Conservation (phyloP, 805 yeast species). For the Wickerhamiella cacticola region DNA sequence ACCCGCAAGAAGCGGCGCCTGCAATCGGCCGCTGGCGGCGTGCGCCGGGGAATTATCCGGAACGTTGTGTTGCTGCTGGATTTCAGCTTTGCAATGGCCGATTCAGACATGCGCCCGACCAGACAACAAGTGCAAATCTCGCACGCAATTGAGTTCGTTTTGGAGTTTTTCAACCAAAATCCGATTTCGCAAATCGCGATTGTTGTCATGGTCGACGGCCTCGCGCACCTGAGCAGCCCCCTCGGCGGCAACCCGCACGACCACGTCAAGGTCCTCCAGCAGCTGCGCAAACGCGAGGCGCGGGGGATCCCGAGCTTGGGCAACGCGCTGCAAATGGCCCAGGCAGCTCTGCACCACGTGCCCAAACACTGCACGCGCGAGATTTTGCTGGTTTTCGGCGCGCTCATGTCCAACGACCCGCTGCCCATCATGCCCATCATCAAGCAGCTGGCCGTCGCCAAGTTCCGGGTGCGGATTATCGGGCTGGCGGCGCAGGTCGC, state of each 20-base stretch:
- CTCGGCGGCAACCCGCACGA: constrained; percentile 89
- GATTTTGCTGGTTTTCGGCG: constrained; percentile 75
- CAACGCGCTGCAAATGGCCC: constrained; percentile 81
- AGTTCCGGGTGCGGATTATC: constrained; percentile 70
- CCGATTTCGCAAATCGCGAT: constrained; percentile 91
- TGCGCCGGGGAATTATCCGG: constrained; percentile 90
- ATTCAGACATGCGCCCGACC: constrained; percentile 83
- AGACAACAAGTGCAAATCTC: constrained; percentile 60
- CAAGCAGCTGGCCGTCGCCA: constrained; percentile 54
- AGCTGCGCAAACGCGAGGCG: constrained; percentile 63
- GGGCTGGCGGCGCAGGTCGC: constrained; percentile 94
- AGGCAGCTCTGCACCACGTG: constrained; percentile 67
- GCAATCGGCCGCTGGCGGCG: constrained; percentile 62
- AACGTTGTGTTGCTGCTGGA: constrained; percentile 74
- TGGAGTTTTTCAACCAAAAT: constrained; percentile 89
- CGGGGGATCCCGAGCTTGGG: constrained; percentile 90
- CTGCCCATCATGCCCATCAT: constrained; percentile 90
- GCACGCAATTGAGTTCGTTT: constrained; percentile 66
- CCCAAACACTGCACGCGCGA: constrained; percentile 79
- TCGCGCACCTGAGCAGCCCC: constrained; percentile 70
- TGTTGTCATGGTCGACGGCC: constrained; percentile 78
- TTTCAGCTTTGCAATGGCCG: constrained; percentile 72
- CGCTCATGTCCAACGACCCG: constrained; percentile 87
- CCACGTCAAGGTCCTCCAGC: constrained; percentile 64
- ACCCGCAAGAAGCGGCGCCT: constrained; percentile 60